Base-by-base conservation (phyloP, 768 basidiomycete species). In the Tylopilus sp. region DNA sequence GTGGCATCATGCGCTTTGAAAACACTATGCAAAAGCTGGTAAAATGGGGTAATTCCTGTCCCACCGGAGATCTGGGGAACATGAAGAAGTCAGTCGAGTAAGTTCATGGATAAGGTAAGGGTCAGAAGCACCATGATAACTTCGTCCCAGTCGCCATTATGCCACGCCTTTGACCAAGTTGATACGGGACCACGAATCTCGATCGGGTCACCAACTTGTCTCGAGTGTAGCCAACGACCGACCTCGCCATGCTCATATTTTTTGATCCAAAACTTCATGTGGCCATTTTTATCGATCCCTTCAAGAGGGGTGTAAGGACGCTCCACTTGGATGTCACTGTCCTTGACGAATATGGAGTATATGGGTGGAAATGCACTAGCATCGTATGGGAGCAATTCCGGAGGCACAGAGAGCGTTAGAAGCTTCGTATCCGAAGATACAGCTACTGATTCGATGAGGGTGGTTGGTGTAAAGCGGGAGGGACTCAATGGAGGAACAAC, bases 281-380 rank as follows among this genome's bases (percentile, higher is more conserved):
- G 71, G 0, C 89, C 88, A 11, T 82, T 63, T 47, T 76, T 70
- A 46, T 86, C 83, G 21, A 91, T 71, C 20, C 90, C 85, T 54
- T 82, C 75, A 43, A 93, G 70, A 4, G 91, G 91, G 5, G 91
- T 93, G 62, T 92, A 93, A 12, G 88, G 83, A 48, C 91, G 71
- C 61, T 93, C 91, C 28, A 92, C 87, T 68, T 92, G 91, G 20
- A 93, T 91, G 58, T 91, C 91, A 56, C 86, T 85, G 63, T 93
- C 88, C 64, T 92, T 93, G 64, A 92, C 74, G 66, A 77, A 92
- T 12, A 93, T 71, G 35, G 88, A 87, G 80, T 83, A 92, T 52
- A 91, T 81, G 77, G 80, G 53, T 53, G 54, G 49, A 71, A 73
- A 48, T 4, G 43, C 40, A 23, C 53, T 23, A 31, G 53, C 52